Evolutionary conservation across 495 filamentous ascomycete species (phyloP), one percentile per base, ranked within the genome.

Genomic region (Aspergillus incahuasiensis): DNA sequence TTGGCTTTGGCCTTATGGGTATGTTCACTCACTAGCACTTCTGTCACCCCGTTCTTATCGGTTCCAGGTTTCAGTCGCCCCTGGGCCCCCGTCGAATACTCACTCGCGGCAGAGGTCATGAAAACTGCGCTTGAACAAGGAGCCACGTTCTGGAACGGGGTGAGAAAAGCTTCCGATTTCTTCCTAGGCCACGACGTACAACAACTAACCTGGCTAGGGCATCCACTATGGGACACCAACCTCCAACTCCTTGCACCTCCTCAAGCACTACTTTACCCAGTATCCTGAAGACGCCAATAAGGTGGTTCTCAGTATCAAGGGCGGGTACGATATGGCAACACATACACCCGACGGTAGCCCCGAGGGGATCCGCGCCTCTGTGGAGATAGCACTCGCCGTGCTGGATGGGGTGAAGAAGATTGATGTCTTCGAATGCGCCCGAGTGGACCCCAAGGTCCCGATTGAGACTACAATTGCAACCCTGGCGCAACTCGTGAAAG

Each of bases 351-450:
- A 51, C 46, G 35, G 55, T n/a, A 51, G 22, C 8, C 55, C 55
- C 46, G 20, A 30, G 20, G 39, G 28, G 20, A 11, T 51, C 6
- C 47, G 55, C 7, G 34, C 20, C 4, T 28, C 35, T 12, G 24
- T 56, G 1, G 39, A 42, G 1, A 16, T n/a, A 7, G 38, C 34
- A 1, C 50, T 88, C 39, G 66, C 64, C 25, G 63, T 80, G 28
- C 74, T 90, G 13, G 81, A 82, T 22, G 86, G 84, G 2, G 83
- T 80, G 57, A 90, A 90, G 74, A 84, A 79, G 54, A 71, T 92
- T 39, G 87, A 92, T 63, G 76, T 90, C 39, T 92, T 88, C 59
- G 28, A 12, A 15, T 51, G 12, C 39, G 55, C 7, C 21, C 74
- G 89, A 1, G 75, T 87, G 5, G 89, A 91, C 60, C 75, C 72